A percentile compares a stretch with the other conserved stretches of the same genome.
These are phyloP conservation scores for Zymoseptoria brevis DNA, from an alignment of 2,329 filamentous ascomycete species.

Conservation along the genomic window DNA sequence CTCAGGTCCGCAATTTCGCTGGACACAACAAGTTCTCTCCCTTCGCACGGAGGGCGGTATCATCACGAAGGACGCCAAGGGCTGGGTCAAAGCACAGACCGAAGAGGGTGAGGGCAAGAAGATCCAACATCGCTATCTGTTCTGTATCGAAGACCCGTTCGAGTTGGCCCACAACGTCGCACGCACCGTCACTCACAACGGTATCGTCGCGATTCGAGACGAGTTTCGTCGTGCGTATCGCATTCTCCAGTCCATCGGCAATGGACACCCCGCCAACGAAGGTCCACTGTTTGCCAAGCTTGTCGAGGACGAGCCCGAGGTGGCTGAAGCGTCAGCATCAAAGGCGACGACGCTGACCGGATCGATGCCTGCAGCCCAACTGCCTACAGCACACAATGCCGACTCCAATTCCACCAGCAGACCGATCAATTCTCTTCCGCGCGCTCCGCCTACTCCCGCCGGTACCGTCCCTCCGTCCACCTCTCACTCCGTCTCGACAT, in stretches of 20 bases:
- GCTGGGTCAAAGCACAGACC: conserved; percentile 78
- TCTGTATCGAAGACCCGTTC: conserved; percentile 89
- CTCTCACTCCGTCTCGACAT: neutral
- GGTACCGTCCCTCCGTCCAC: neutral
- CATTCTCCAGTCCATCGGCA: conserved; percentile 53
- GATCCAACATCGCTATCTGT: conserved; percentile 70
- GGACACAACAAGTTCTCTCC: conserved; percentile 72
- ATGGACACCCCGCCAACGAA: conserved; percentile 17
- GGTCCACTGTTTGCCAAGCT: conserved; percentile 13
- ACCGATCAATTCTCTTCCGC: neutral
- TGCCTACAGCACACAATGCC: neutral
- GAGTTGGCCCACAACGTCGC: conserved; percentile 83
- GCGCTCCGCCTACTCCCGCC: neutral
- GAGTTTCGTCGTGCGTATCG: conserved; percentile 76
- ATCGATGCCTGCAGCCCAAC: neutral
- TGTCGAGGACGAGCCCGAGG: conserved; percentile 6
- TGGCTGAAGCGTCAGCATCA: neutral
- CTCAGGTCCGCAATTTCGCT: conserved; percentile 62
- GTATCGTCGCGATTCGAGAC: conserved; percentile 72
- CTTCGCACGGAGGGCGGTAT: conserved; percentile 63
- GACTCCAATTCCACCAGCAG: neutral
- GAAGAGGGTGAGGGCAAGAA: conserved; percentile 50
- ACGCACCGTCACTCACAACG: conserved; percentile 73
- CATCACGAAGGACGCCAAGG: conserved; percentile 66
- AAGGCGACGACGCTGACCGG: neutral